These are phyloP conservation scores for Deakozyma indianensis DNA, from an alignment of 805 yeast species.

Conservation along the genomic window DNA sequence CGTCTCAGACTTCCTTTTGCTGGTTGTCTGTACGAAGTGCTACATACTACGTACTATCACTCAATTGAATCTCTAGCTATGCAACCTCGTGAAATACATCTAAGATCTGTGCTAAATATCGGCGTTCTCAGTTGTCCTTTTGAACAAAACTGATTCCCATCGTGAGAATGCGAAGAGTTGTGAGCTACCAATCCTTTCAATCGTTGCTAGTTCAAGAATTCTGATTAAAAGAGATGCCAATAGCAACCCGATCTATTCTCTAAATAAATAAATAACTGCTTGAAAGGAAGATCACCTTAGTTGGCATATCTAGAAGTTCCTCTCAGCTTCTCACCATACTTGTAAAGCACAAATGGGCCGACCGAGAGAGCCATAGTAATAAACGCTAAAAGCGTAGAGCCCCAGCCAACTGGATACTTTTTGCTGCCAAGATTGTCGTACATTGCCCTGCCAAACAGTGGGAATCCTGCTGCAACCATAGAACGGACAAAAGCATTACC, in stretches of 20 bases:
- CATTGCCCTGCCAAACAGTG: constrained; percentile 48
- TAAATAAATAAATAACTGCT: too few species aligned
- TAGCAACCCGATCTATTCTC: background rate
- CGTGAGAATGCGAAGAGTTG: background rate
- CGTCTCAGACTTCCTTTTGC: too few species aligned
- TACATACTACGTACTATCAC: too few species aligned
- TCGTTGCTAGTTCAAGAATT: background rate
- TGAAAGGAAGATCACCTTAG: background rate
- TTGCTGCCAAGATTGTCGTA: constrained; percentile 26
- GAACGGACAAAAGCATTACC: constrained; percentile 39
- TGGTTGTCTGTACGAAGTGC: too few species aligned
- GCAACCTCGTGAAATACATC: too few species aligned
- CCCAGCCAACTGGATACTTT: constrained; percentile 48
- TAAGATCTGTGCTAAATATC: background rate
- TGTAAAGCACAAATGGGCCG: constrained; percentile 30
- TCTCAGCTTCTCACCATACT: constrained; percentile 16
- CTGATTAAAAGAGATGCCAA: background rate
- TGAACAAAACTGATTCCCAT: background rate
- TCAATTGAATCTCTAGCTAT: too few species aligned
- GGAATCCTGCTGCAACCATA: constrained; percentile 41
- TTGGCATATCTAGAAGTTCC: constrained; percentile 18
- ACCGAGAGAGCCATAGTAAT: constrained; percentile 31
- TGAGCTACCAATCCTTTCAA: background rate
- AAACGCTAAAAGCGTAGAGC: constrained; percentile 33
- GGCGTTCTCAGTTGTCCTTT: background rate